A percentile compares a stretch with the other conserved stretches of the same genome.
phyloP scores from a whole-genome alignment of 2,329 filamentous ascomycete species.

The Ceratocystis lukuohia region DNA sequence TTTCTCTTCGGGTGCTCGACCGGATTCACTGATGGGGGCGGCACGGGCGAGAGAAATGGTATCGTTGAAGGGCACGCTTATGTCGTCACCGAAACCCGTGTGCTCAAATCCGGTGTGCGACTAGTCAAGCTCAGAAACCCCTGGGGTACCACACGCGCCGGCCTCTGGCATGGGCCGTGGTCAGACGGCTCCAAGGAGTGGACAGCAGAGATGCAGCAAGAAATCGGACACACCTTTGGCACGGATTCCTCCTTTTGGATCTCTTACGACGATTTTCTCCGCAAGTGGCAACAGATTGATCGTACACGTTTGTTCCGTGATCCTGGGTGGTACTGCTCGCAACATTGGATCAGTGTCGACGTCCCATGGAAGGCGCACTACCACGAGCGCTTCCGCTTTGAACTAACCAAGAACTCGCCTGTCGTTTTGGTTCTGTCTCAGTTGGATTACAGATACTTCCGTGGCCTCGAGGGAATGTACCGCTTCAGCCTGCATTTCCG shows the following conservation, averaged over 20 bases:
- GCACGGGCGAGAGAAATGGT: slow-evolving; percentile 39
- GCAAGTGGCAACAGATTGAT: slow-evolving; percentile 49
- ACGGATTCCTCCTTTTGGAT: slow-evolving; percentile 54
- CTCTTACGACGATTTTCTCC: slow-evolving; percentile 46
- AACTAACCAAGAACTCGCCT: slow-evolving; percentile 41
- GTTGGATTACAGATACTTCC: slow-evolving; percentile 49
- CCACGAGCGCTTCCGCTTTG: slow-evolving; percentile 48
- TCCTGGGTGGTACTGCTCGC: slow-evolving; percentile 42
- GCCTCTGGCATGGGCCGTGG: slow-evolving; percentile 47
- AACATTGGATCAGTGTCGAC: slow-evolving; percentile 48
- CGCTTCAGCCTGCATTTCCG: slow-evolving; percentile 37
- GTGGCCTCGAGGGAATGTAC: slow-evolving; percentile 48
- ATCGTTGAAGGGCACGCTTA: slow-evolving; percentile 48
- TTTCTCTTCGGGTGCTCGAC: slow-evolving; percentile 55
- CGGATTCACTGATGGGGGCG: slow-evolving; percentile 29
- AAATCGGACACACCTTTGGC: slow-evolving; percentile 46
- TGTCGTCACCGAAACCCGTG: slow-evolving; percentile 31
- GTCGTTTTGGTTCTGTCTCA: slow-evolving; percentile 48
- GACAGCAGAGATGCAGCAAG: slow-evolving; percentile 43
- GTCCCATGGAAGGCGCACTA: slow-evolving; percentile 50
- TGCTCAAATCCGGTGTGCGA: slow-evolving; percentile 36
- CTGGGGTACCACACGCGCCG: slow-evolving; percentile 37
- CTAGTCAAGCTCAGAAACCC: slow-evolving; percentile 47
- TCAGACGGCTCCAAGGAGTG: slow-evolving; percentile 49
- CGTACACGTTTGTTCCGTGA: slow-evolving; percentile 49